These are phyloP conservation scores for Cladosporium sp. DNA, from an alignment of 2,329 filamentous ascomycete genomes.

Conservation along the genomic window DNA sequence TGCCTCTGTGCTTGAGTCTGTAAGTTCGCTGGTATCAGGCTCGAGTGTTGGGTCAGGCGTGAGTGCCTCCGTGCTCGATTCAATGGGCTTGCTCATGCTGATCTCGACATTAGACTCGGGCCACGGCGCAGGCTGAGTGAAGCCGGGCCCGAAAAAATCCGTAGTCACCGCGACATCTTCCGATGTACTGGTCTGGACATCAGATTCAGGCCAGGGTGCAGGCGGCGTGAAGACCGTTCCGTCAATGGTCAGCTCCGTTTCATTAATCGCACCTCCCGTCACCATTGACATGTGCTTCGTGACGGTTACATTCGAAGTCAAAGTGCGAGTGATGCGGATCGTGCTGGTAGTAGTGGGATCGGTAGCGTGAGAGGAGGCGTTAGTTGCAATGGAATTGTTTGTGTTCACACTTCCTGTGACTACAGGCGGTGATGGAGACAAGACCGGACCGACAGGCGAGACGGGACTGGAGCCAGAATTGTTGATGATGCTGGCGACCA, in stretches of 20 bases:
- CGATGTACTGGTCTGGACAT: not conserved
- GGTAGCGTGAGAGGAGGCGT: not conserved
- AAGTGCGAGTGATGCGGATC: not conserved
- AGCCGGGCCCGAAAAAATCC: too few relatives aligned
- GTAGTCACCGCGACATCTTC: too few relatives aligned
- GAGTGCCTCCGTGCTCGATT: too few relatives aligned
- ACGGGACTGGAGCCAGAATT: not conserved
- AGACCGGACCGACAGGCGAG: not conserved
- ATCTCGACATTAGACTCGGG: too few relatives aligned
- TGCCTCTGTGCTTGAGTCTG: too few relatives aligned
- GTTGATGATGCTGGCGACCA: constrained; percentile 10
- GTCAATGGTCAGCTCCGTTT: not conserved
- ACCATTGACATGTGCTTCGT: not conserved
- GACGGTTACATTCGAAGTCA: not conserved
- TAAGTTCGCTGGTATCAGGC: too few relatives aligned
- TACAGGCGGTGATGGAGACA: not conserved
- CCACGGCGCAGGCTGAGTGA: too few relatives aligned
- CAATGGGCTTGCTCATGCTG: too few relatives aligned
- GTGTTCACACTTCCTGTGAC: not conserved
- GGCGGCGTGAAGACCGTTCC: not conserved
- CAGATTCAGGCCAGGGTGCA: constrained; percentile 2
- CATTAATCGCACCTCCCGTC: not conserved
- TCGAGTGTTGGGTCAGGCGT: too few relatives aligned
- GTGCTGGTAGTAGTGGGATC: not conserved
- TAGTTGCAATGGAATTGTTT: not conserved